These are phyloP conservation scores for Galerina sulciceps DNA, from an alignment of 768 basidiomycete genomes.

Conservation along the genomic window DNA sequence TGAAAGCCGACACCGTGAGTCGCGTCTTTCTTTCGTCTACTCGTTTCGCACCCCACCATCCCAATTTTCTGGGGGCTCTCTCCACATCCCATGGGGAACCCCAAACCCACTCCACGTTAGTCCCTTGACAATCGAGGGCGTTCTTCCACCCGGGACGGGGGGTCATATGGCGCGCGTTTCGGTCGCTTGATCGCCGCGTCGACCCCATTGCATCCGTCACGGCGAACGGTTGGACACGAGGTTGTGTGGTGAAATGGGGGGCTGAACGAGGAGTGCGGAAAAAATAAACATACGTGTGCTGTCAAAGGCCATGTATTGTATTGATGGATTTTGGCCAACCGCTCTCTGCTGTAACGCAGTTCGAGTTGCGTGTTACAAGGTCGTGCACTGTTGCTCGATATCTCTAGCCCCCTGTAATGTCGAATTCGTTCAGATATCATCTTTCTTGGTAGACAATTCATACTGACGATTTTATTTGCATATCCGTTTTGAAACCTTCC, in stretches of 20 bases:
- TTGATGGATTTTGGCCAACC: slow-evolving; percentile 54
- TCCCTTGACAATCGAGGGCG: slow-evolving; percentile 80
- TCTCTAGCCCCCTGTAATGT: slow-evolving; percentile 66
- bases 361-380: slow-evolving; percentile 52
- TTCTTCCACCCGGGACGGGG: slow-evolving; percentile 80
- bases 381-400: slow-evolving; percentile 68
- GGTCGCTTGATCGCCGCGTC: slow-evolving; percentile 93
- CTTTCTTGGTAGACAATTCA: slow-evolving; percentile 41
- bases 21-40: slow-evolving; percentile 70
- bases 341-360: slow-evolving; percentile 76
- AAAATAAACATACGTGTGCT: slow-evolving; percentile 42
- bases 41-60: slow-evolving; percentile 95
- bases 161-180: slow-evolving; percentile 74
- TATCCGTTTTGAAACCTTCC: slow-evolving; percentile 43
- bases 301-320: slow-evolving; percentile 36
- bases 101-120: slow-evolving; percentile 87
- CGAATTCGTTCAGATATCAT: slow-evolving; percentile 27
- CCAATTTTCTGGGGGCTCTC: slow-evolving; percentile 99
- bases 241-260: slow-evolving; percentile 96
- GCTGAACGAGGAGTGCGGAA: slow-evolving; percentile 95
- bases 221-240: slow-evolving; percentile 82
- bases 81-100: slow-evolving; percentile 90
- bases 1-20: slow-evolving; percentile 98
- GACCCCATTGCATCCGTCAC: slow-evolving; percentile 64
- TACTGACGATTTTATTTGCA: slow-evolving; percentile 72